Conservation (phyloP, 768 basidiomycete genomes). For the Infundibulicybe gibba region DNA sequence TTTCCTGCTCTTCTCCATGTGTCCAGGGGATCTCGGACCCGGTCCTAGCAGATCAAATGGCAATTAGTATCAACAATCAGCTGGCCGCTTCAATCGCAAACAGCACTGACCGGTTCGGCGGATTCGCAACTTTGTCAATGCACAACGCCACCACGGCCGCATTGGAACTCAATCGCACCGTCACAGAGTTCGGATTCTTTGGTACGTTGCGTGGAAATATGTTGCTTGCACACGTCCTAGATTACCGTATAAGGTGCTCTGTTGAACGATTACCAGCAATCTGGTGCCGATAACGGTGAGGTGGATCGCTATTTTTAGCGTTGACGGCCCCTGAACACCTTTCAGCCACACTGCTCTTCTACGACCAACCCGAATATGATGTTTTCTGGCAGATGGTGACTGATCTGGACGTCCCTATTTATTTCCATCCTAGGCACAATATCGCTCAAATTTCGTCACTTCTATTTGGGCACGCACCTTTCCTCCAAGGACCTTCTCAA, state of each 20-base stretch:
- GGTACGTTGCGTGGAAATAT: conserved; percentile 18
- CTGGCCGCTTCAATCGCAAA: conserved; percentile 33
- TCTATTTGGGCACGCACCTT: conserved; percentile 28
- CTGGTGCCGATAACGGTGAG: conserved; percentile 33
- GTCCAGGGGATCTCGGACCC: conserved; percentile 35
- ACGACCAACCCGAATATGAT: conserved; percentile 35
- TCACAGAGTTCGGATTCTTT: conserved; percentile 35
- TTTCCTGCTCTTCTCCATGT: conserved; percentile 33
- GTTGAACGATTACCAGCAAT: conserved; percentile 43
- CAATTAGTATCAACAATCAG: conserved; percentile 30
- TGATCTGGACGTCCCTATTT: conserved; percentile 33
- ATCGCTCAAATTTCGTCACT: conserved; percentile 20
- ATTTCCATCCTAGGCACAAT: conserved; percentile 32
- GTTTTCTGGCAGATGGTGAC: conserved; percentile 34
- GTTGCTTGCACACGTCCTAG: not conserved
- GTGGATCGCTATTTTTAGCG: no score
- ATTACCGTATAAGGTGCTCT: conserved; percentile 22
- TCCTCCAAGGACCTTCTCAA: conserved; percentile 26
- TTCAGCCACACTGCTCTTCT: conserved; percentile 31
- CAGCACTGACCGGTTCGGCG: conserved; percentile 36
- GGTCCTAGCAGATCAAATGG: conserved; percentile 25
- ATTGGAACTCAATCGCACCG: conserved; percentile 32
- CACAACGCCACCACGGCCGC: conserved; percentile 37
- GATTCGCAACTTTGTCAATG: conserved; percentile 39
- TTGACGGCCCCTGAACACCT: not conserved